phyloP scores from a whole-genome alignment of 1,284 basidiomycete genomes.

The Hemileia vastatrix region DNA sequence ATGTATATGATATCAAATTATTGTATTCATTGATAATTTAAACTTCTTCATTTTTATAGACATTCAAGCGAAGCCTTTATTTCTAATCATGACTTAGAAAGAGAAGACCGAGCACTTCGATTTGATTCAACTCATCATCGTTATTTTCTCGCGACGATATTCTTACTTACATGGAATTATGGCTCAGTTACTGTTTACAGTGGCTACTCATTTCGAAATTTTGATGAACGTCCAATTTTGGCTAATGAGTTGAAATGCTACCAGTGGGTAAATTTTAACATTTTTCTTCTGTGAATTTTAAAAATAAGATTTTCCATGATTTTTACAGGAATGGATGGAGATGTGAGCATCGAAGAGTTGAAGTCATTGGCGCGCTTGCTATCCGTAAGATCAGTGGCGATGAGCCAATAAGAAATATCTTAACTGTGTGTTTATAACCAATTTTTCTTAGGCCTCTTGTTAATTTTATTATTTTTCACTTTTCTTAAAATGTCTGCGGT shows the following conservation, averaged over 20 bases:
- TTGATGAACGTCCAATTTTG: conserved; percentile 11
- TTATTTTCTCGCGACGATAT: conserved; percentile 8
- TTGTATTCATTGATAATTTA: too few relatives aligned
- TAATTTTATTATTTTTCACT: neutral
- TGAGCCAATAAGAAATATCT: conserved; percentile 7
- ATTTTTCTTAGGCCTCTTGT: neutral
- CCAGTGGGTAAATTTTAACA: conserved; percentile 1
- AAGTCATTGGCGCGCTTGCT: conserved; percentile 9
- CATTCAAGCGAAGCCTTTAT: conserved; percentile 13
- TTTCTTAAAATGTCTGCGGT: neutral
- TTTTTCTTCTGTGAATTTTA: neutral
- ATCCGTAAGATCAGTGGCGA: neutral
- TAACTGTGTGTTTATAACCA: conserved; percentile 7
- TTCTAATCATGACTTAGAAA: conserved; percentile 15
- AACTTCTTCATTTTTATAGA: neutral
- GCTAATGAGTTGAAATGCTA: conserved; percentile 8
- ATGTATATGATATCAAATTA: too few relatives aligned
- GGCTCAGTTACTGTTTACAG: conserved; percentile 17
- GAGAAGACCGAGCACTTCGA: neutral
- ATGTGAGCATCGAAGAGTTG: conserved; percentile 16
- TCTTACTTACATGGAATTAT: conserved; percentile 16
- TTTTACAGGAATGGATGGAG: conserved; percentile 19
- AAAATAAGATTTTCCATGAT: neutral
- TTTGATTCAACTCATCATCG: neutral
- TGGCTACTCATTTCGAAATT: conserved; percentile 16